Evolutionary conservation across 2,329 filamentous ascomycete species (phyloP), one percentile per base, ranked within the genome.

Genomic region (Aspergillus sp.): DNA sequence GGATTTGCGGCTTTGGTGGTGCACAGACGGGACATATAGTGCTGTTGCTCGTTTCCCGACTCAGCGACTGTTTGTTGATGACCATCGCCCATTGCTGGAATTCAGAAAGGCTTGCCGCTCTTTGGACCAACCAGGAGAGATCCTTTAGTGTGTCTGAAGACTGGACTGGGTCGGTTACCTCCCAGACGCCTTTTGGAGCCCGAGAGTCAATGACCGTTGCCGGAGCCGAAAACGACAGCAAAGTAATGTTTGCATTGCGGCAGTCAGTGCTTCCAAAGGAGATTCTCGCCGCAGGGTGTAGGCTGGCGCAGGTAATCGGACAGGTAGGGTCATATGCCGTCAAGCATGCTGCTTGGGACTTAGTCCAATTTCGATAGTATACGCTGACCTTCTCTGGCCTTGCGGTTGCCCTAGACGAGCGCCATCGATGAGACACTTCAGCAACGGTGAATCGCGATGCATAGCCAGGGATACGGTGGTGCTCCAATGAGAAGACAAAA

Each of bases 401-500:
- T 4, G 48, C 19, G 9, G 44, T 52, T 41, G 54, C 44, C n/a
- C 51, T 49, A 7, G 57, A 66, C 9, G 72, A 69, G 29, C 68
- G 60, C 71, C 75, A 80, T 7, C 48, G 48, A n/a, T 66, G 59
- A 5, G 69, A 61, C n/a, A 82, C 45, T 9, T 64, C 65, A 2
- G 73, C 77, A 30, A 80, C 53, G 3, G 68, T 61, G 2, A 65
- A 55, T 32, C 80, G 71, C 4, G 64, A 48, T 40, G 76, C 70
- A 12, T 73, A 72, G 34, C 73, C 72, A 9, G 70, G 62, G 5
- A 76, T 62, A 4, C 72, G 66, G 6, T 64, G 60, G 47, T 72
- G 72, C 41, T 76, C 69, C 5, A 69, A 53, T 2, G 79, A 73
- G 54, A 85, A 80, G 0, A 83, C 74, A 53, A 81, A 82, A 2